These are phyloP conservation scores for Tolypocladium pustulatum DNA, from an alignment of 2,329 filamentous ascomycete genomes.

Conservation along the genomic window DNA sequence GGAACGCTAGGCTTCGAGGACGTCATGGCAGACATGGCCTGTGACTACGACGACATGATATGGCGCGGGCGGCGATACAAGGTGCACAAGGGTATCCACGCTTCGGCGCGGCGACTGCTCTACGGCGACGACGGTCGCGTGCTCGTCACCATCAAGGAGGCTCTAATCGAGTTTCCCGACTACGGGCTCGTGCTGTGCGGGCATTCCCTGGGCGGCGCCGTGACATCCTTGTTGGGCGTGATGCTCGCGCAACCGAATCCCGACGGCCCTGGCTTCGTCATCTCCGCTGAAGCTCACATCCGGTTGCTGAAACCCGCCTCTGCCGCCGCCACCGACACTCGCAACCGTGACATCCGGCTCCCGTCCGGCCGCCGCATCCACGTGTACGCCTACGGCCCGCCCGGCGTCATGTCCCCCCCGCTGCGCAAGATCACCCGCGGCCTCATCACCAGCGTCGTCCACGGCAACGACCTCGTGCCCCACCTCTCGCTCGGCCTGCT, in stretches of 20 bases:
- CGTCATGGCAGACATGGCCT: conserved; percentile 62
- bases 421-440: conserved; percentile 61
- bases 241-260: conserved; percentile 57
- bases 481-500: conserved; percentile 63
- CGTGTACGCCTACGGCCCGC: conserved; percentile 70
- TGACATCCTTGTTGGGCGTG: conserved; percentile 59
- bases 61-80: conserved; percentile 57
- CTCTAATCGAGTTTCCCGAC: conserved; percentile 54
- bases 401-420: conserved; percentile 60
- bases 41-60: conserved; percentile 56
- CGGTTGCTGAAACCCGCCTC: conserved; percentile 25
- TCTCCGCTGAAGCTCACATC: conserved; percentile 38
- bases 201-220: conserved; percentile 59
- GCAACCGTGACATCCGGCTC: conserved; percentile 34
- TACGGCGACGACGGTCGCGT: conserved; percentile 59
- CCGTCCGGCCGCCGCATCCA: conserved; percentile 63
- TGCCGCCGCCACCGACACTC: conserved; percentile 13
- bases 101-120: conserved; percentile 56
- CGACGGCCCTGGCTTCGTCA: conserved; percentile 49
- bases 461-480: conserved; percentile 65
- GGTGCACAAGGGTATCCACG: conserved; percentile 66
- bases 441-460: conserved; percentile 63
- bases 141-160: conserved; percentile 53
- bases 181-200: conserved; percentile 62
- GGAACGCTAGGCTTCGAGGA: conserved; percentile 67